A percentile compares a stretch with the other conserved stretches of the same genome.
These are phyloP conservation scores for Colletotrichum lini DNA, from an alignment of 2,329 filamentous ascomycete genomes.

Conservation along the genomic window DNA sequence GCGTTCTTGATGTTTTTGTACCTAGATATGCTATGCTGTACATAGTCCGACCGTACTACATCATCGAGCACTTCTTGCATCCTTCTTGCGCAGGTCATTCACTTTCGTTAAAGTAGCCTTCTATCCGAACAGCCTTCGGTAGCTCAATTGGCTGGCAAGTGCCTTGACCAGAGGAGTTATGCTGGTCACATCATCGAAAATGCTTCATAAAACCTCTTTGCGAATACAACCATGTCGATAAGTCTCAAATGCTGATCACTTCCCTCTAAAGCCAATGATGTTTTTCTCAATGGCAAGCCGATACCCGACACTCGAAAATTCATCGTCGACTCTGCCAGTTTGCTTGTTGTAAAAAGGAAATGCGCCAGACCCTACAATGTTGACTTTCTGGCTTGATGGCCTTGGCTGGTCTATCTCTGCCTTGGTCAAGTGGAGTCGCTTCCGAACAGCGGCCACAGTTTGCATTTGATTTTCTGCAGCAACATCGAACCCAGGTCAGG, in stretches of 20 bases:
- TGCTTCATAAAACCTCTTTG: slow-evolving; percentile 51
- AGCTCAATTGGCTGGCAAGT: not conserved
- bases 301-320: slow-evolving; percentile 52
- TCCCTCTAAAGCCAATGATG: slow-evolving; percentile 40
- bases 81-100: not conserved
- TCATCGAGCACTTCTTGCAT: not conserved
- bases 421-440: slow-evolving; percentile 41
- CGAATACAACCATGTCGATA: slow-evolving; percentile 50
- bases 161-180: slow-evolving; percentile 47
- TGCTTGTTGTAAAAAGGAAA: slow-evolving; percentile 48
- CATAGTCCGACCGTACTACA: not conserved
- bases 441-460: slow-evolving; percentile 38
- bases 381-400: slow-evolving; percentile 46
- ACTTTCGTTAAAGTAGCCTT: slow-evolving; percentile 17
- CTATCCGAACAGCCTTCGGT: slow-evolving; percentile 13
- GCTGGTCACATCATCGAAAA: slow-evolving; percentile 54
- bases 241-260: slow-evolving; percentile 43
- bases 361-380: slow-evolving; percentile 49
- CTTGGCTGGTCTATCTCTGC: slow-evolving; percentile 41
- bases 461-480: slow-evolving; percentile 46
- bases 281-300: slow-evolving; percentile 48
- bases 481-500: slow-evolving; percentile 49
- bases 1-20: not conserved
- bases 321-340: slow-evolving; percentile 48
- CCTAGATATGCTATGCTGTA: not conserved